Evolutionary conservation across 441 rosid genomes (phyloP).

Genomic region (Gossypium trilobum): DNA sequence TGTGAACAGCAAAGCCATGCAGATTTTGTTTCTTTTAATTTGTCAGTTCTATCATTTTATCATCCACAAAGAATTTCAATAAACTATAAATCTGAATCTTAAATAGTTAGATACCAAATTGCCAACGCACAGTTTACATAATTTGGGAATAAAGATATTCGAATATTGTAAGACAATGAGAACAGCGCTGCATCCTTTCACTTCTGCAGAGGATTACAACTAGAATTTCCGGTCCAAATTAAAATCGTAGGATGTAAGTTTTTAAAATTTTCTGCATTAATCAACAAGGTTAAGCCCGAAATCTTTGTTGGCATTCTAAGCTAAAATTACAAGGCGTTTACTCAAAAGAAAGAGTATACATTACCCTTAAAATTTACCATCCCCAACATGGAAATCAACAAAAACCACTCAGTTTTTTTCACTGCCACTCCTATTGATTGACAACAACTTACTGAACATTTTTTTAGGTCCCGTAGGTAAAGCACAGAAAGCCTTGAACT

Average conservation of each 20-base stretch:
- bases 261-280: neutral
- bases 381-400: constrained; percentile 23
- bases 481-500: constrained; percentile 64
- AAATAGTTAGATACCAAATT: neutral
- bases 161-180: no score
- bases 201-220: no score
- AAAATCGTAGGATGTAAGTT: no score
- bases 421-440: constrained; percentile 52
- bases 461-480: constrained; percentile 67
- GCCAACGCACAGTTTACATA: constrained; percentile 3
- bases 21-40: neutral
- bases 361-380: constrained; percentile 25
- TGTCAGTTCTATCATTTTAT: neutral
- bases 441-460: constrained; percentile 77
- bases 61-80: neutral
- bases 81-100: neutral
- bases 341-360: constrained; percentile 18
- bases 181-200: no score
- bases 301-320: constrained; percentile 26
- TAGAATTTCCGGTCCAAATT: no score
- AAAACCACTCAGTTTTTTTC: constrained; percentile 50
- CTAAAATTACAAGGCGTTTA: constrained; percentile 29
- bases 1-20: neutral
- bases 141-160: neutral
- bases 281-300: neutral